These are phyloP conservation scores for Heliamphora pulchella DNA, from an alignment of 179 eudicot genomes.

Conservation along the genomic window DNA sequence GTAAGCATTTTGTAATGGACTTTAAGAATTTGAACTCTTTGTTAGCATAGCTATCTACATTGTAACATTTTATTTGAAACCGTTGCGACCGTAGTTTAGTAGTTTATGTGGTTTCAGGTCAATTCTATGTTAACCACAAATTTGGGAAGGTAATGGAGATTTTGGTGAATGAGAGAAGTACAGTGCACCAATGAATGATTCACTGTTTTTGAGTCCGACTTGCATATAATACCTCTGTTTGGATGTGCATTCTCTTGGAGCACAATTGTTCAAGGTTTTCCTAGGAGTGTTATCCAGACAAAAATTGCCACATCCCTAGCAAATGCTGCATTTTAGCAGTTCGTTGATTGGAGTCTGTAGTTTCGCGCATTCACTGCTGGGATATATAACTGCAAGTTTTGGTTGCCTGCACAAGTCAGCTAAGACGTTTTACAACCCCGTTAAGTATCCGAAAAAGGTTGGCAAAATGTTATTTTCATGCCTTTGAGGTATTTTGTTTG, in stretches of 20 bases:
- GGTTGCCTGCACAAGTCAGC: neutral
- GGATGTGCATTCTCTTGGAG: neutral
- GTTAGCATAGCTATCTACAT: no score
- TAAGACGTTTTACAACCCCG: neutral
- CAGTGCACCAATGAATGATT: neutral
- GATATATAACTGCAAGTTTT: neutral
- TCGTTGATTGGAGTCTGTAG: neutral
- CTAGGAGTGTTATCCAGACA: neutral
- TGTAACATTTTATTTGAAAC: no score
- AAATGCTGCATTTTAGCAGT: neutral
- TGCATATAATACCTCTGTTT: neutral
- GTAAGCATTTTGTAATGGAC: no score
- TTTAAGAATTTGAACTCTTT: no score
- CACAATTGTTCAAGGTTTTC: neutral
- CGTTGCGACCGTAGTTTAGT: no score
- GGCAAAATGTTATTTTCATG: no score
- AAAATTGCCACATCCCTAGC: neutral
- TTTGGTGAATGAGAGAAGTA: neutral
- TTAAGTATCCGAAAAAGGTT: neutral
- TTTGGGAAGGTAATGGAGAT: constrained; percentile 6
- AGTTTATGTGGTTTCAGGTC: no score
- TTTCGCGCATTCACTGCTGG: neutral
- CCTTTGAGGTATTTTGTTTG: no score
- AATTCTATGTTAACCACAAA: neutral
- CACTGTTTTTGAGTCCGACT: neutral